Evolutionary conservation across 495 filamentous ascomycete species (phyloP).

Genomic region (Hypomontagnella submonticulosa): DNA sequence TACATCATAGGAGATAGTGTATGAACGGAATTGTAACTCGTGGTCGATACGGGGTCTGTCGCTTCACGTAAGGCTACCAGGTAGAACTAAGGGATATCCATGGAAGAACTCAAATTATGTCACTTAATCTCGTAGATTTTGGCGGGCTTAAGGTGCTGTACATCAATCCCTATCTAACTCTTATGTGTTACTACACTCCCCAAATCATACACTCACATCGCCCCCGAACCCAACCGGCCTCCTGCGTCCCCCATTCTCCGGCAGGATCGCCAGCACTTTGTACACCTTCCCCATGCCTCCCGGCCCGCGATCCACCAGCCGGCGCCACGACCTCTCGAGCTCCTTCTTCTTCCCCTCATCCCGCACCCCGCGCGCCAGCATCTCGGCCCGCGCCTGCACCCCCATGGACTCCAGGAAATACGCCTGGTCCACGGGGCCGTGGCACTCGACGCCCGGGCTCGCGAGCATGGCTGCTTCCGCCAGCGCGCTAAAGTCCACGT

Average conservation of each 20-base stretch:
- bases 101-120: too few species aligned
- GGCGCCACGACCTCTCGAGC: constrained; percentile 78
- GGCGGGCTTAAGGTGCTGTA: too few species aligned
- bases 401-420: constrained; percentile 82
- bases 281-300: constrained; percentile 94
- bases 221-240: constrained; percentile 94
- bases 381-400: constrained; percentile 77
- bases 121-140: too few species aligned
- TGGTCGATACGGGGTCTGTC: constrained; percentile 4
- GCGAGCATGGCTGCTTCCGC: constrained; percentile 82
- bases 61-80: neutral
- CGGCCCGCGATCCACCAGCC: constrained; percentile 80
- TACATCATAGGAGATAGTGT: constrained; percentile 14
- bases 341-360: constrained; percentile 63
- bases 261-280: constrained; percentile 90
- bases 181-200: neutral
- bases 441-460: constrained; percentile 84
- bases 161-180: neutral
- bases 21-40: constrained; percentile 19
- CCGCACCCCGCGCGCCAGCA: constrained; percentile 64
- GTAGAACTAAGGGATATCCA: neutral
- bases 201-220: constrained; percentile 59
- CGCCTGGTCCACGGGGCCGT: constrained; percentile 91
- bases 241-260: constrained; percentile 75
- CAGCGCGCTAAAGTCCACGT: constrained; percentile 89